Evolutionary conservation across 257 asterid genomes (phyloP), one percentile per base, ranked within the genome.

Genomic region (Ilex asprella): DNA sequence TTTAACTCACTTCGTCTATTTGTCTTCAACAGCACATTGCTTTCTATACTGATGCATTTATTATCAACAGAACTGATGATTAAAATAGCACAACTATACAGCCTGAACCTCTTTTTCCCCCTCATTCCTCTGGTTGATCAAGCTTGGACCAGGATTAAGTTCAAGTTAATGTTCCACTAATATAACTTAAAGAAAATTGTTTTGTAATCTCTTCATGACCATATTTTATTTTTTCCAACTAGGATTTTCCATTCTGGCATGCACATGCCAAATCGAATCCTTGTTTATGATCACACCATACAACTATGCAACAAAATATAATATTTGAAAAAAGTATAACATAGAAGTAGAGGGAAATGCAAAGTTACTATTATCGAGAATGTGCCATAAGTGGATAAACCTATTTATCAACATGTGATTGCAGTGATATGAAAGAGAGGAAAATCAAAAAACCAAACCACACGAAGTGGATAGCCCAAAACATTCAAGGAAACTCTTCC

Each of bases 391-490:
- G n/a, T 46, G 13, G 52, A 46, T 6, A 12, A 46, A 46, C n/a
- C 41, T 35, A 35, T 35, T 35, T 35, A 35, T 3, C 41, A 35
- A 35, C 7, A 35, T 35, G 8, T 35, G 41, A 35, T 35, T 35
- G 5, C 8, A 49, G 54, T 12, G 5, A 49, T 12, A 12, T 15
- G 16, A 60, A 11, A 21, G 16, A 67, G 55, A 61, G 64, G 62
- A 30, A 70, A 51, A 32, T 59, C 62, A 61, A 70, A 57, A 69
- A 60, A 62, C 60, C 84, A 39, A 63, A 93, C 99, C 95, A 86
- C 85, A 67, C 97, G 95, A 69, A 87, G 86, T 51, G 97, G 97
- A 73, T 83, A 93, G 63, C 99, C 99, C 82, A 86, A 67, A 77
- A 78, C 83, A 82, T 92, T 92, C 62, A 89, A 76, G 56, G 84